Base-by-base conservation (phyloP, 441 rosid species). In the Erodium texanum region DNA sequence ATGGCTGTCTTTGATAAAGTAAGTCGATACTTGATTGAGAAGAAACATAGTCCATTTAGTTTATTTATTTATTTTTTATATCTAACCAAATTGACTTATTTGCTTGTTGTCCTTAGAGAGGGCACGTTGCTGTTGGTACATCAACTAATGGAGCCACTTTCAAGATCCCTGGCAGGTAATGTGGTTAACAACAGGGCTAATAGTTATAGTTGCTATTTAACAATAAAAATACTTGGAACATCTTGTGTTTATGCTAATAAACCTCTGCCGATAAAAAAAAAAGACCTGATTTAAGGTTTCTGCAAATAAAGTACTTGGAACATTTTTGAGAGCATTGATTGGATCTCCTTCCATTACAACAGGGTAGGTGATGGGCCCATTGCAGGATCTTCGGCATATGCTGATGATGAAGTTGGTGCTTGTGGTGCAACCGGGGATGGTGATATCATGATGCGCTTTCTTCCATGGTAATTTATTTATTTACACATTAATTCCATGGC, bases 341-440 rank as follows among this genome's bases (percentile, higher is more conserved):
- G 54, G 50, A 68, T 32, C 0, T 67, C 73, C 27, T 71, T 77
- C n/a, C 48, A 62, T 68, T 23, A 66, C 56, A 48, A 15, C 76
- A 93, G 98, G 80, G 98, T 90, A 34, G 96, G 97, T 27, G 97
- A 93, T 66, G 98, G 98, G 61, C 94, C 98, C 19, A 90, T 90
- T 22, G 86, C 75, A 0, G 98, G 98, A 45, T 90, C 98, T 75
- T 82, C 96, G 68, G 87, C 96, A 24, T 90, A 90, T 69, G 94
- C 94, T 1, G 90, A 85, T 68, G 80, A 76, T 74, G 98, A 87
- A 74, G 85, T 89, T 9, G 98, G 97, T 74, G 98, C 97, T 74
- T 93, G 96, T 77, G 97, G 97, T 67, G 98, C 98, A 52, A 90
- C 93, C 36, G 98, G 97, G 64, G 97, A 93, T 66, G 97, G 96